A percentile compares a stretch with the other conserved stretches of the same genome.
Evolutionary conservation across 176 grass and related monocot species (phyloP).

Genomic region (Bonia amplexicaulis): DNA sequence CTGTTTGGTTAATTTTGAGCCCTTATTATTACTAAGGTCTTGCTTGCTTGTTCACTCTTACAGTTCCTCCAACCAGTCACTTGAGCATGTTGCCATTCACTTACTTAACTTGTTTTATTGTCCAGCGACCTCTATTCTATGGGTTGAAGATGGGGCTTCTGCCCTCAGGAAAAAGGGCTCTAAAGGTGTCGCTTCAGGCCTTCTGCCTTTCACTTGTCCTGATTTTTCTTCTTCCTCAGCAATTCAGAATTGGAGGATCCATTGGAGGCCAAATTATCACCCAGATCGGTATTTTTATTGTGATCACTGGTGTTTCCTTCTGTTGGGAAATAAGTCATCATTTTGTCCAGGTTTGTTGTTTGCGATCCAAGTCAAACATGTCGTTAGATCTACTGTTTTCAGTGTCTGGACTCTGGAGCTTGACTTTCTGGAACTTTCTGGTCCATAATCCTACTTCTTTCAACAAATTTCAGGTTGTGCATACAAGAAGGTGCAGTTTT

Average conservation of each 20-base stretch:
- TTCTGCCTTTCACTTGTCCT: constrained; percentile 47
- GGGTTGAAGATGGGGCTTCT: constrained; percentile 80
- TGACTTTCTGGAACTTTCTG: background rate
- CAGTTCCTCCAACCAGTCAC: background rate
- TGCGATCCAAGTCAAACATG: background rate
- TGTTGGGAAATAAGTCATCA: constrained; percentile 94
- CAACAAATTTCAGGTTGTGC: constrained; percentile 62
- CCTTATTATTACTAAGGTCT: background rate
- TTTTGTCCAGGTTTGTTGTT: constrained; percentile 70
- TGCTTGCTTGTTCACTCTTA: background rate
- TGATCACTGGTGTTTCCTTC: constrained; percentile 44
- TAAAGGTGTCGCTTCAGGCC: constrained; percentile 64
- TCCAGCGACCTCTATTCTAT: constrained; percentile 91
- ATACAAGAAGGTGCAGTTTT: constrained; percentile 85
- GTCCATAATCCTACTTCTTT: background rate
- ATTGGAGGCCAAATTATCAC: constrained; percentile 46
- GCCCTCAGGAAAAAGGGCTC: constrained; percentile 59
- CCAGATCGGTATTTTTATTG: constrained; percentile 56
- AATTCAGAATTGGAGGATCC: constrained; percentile 53
- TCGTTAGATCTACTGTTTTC: constrained; percentile 5
- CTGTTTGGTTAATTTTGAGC: constrained; percentile 17
- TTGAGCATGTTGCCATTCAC: background rate
- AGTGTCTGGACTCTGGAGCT: background rate
- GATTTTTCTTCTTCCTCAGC: constrained; percentile 45
- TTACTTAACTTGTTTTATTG: constrained; percentile 16